These are phyloP conservation scores for Pseudopyrenochaeta lycopersici DNA, from an alignment of 2,329 filamentous ascomycete species.

Conservation along the genomic window DNA sequence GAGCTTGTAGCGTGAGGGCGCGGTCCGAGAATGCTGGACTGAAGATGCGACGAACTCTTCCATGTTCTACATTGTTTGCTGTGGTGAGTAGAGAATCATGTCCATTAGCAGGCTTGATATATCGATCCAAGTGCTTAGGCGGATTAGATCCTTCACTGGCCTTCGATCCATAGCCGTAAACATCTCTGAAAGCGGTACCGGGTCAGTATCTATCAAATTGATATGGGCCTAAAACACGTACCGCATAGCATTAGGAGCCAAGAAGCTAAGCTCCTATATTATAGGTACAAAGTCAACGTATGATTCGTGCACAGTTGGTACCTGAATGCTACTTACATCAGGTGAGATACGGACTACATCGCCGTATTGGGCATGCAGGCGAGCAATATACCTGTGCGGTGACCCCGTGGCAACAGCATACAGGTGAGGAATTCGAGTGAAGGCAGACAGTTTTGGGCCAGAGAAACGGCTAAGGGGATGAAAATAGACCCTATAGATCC, in stretches of 20 bases:
- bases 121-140: conserved; percentile 6
- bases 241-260: conserved; percentile 10
- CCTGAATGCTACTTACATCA: neutral
- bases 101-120: neutral
- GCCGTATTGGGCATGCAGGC: conserved; percentile 47
- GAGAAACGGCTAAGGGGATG: conserved; percentile 54
- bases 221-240: neutral
- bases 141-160: conserved; percentile 7
- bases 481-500: conserved; percentile 50
- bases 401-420: conserved; percentile 1
- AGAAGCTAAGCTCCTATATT: conserved; percentile 21
- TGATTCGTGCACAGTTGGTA: neutral
- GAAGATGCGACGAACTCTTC: conserved; percentile 24
- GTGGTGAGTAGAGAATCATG: neutral
- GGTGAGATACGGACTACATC: conserved; percentile 31
- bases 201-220: neutral
- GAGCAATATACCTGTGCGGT: conserved; percentile 2
- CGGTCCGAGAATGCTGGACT: conserved; percentile 54
- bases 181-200: conserved; percentile 11
- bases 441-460: conserved; percentile 46
- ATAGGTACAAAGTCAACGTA: neutral
- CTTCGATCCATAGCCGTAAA: conserved; percentile 26
- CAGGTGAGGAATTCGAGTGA: conserved; percentile 14
- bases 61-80: neutral
- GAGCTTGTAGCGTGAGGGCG: conserved; percentile 52